Evolutionary conservation across 768 basidiomycete species (phyloP).

Genomic region (Pholiota microspora): DNA sequence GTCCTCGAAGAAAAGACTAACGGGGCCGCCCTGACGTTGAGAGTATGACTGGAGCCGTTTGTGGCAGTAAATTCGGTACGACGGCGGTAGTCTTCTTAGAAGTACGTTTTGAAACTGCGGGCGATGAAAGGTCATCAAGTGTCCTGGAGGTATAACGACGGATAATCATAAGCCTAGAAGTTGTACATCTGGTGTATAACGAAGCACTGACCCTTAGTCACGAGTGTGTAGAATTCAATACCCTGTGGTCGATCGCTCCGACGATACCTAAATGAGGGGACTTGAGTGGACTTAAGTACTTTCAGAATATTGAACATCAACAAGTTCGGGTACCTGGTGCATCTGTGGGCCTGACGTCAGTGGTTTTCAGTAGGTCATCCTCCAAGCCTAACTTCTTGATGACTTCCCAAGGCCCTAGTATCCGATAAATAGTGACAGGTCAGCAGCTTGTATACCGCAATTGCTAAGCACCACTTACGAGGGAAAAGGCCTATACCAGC

Average conservation of each 20-base stretch:
- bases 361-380: conserved; percentile 38
- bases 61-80: conserved; percentile 45
- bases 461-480: conserved; percentile 27
- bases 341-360: conserved; percentile 35
- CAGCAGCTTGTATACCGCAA: neutral
- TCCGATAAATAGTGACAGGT: conserved; percentile 6
- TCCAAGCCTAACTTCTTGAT: conserved; percentile 45
- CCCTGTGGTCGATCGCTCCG: conserved; percentile 61
- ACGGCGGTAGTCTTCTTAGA: conserved; percentile 44
- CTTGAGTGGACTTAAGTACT: conserved; percentile 29
- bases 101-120: conserved; percentile 65
- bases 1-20: conserved; percentile 59
- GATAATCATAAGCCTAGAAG: neutral
- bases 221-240: conserved; percentile 48
- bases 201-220: conserved; percentile 51
- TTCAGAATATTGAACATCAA: no score
- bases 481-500: conserved; percentile 59
- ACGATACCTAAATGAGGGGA: conserved; percentile 50
- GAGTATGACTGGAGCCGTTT: conserved; percentile 61
- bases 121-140: conserved; percentile 56
- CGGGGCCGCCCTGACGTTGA: conserved; percentile 38
- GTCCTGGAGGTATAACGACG: conserved; percentile 31
- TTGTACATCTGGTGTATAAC: neutral
- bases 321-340: conserved; percentile 49
- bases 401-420: conserved; percentile 47